Evolutionary conservation across 208 protist species (phyloP).

Genomic region (Trypanosoma congolense): DNA sequence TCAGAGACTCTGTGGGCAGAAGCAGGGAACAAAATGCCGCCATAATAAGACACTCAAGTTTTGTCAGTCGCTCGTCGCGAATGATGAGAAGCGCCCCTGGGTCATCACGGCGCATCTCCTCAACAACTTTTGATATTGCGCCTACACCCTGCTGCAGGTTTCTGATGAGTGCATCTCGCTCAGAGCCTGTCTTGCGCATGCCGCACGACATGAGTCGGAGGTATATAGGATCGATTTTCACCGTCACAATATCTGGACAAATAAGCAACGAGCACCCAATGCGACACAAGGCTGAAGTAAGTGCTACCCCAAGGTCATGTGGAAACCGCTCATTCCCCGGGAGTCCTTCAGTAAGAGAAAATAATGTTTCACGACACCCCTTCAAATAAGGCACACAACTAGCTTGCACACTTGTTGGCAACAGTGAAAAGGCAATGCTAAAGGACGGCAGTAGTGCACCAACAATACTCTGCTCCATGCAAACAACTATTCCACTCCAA

Average conservation of each 20-base stretch:
- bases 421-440: slow-evolving; percentile 62
- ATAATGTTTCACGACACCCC: slow-evolving; percentile 61
- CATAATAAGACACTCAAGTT: slow-evolving; percentile 77
- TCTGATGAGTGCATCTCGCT: slow-evolving; percentile 75
- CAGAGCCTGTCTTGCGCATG: slow-evolving; percentile 43
- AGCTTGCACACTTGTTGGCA: slow-evolving; percentile 53
- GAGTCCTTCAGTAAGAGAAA: slow-evolving; percentile 37
- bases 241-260: slow-evolving; percentile 21
- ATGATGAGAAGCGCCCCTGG: slow-evolving; percentile 59
- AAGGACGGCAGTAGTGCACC: slow-evolving; percentile 76
- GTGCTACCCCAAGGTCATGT: slow-evolving; percentile 52
- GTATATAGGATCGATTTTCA: slow-evolving; percentile 27
- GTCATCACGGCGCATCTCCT: slow-evolving; percentile 68
- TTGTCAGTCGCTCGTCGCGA: slow-evolving; percentile 62
- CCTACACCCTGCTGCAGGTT: slow-evolving; percentile 83
- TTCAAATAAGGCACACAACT: slow-evolving; percentile 44
- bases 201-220: slow-evolving; percentile 59
- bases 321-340: slow-evolving; percentile 24
- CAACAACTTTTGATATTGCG: slow-evolving; percentile 51
- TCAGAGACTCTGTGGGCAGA: slow-evolving; percentile 49
- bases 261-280: slow-evolving; percentile 68
- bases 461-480: slow-evolving; percentile 60
- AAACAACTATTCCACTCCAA: slow-evolving; percentile 26
- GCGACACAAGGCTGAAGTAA: slow-evolving; percentile 68
- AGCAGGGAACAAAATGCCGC: slow-evolving; percentile 76